Evolutionary conservation across 75 land plant species (phyloP), one percentile per base, ranked within the genome.

Genomic region (Sequoiadendron giganteum): DNA sequence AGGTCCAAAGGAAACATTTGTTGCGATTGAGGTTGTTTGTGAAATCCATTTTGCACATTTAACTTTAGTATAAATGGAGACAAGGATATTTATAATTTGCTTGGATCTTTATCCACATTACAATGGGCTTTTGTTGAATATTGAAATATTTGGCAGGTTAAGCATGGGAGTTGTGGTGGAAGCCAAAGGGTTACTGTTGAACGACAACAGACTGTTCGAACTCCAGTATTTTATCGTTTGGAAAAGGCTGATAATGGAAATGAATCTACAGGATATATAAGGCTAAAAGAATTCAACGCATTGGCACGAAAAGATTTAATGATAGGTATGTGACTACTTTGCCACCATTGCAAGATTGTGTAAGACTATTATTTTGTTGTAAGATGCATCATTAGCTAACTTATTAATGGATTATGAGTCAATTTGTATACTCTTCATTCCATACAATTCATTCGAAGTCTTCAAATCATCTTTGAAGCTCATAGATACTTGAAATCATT

Each of bases 221-320:
- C 97, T 32, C 99, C 99, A 49, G 97, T 98, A 25, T 94, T 90
- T 83, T 98, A 95, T 91, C 96, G 95, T 48, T 87, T 98, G 87
- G 99, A 98, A 72, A 90, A 91, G 61, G 45, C 85, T 18, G 93
- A 91, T 1, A 90, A 93, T 89, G 93, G 91, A 77, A 83, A 87
- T 13, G 80, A 89, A 43, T 89, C 93, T 72, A 91, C 91, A 86
- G 99, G 99, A 7, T 98, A 98, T 86, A 89, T 97, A 48, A 97
- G 93, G 56, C 88, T 98, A 47, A 97, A 95, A 90, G 99, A 98
- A 89, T 98, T 98, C 94, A 98, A 98, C 95, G 97, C 97, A 56
- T 90, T 98, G 86, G 98, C 99, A 65, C 94, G 88, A 88, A 95
- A 95, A 87, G 99, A 97, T 92, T 77, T 98, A 87, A 92, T 94